Conservation (phyloP, 2,329 filamentous ascomycete genomes). For the Penicillium sp. region DNA sequence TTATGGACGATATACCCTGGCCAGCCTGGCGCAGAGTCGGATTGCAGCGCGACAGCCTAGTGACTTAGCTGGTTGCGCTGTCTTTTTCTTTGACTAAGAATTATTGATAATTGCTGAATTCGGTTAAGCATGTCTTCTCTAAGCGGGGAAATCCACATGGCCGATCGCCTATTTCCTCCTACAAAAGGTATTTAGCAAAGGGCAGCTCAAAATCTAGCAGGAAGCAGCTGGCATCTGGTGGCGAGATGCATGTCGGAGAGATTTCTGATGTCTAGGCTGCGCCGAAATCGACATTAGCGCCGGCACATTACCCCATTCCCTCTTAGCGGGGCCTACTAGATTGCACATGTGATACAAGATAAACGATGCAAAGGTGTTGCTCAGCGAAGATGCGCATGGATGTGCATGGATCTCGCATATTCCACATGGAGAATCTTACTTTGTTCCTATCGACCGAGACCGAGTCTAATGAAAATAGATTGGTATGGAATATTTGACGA, state of each 20-base stretch:
- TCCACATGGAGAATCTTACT: not conserved
- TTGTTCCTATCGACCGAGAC: not conserved
- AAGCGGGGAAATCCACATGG: not conserved
- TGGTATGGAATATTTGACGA: too few relatives aligned
- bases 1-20: not conserved
- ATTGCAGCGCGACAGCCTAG: not conserved
- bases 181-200: not conserved
- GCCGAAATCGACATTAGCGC: not conserved
- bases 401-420: not conserved
- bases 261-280: not conserved
- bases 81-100: not conserved
- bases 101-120: not conserved
- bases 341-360: conserved; percentile 1
- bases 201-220: not conserved
- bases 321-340: not conserved
- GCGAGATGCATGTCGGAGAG: conserved; percentile 5
- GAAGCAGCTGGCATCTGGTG: conserved; percentile 1
- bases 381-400: not conserved
- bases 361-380: not conserved
- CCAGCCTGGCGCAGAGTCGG: not conserved
- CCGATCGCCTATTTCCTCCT: conserved; percentile 1
- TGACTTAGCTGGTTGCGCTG: not conserved
- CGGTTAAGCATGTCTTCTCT: not conserved
- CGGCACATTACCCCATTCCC: not conserved
- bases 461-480: not conserved